Evolutionary conservation across 495 filamentous ascomycete species (phyloP).

Genomic region (Cenococcum geophilum): DNA sequence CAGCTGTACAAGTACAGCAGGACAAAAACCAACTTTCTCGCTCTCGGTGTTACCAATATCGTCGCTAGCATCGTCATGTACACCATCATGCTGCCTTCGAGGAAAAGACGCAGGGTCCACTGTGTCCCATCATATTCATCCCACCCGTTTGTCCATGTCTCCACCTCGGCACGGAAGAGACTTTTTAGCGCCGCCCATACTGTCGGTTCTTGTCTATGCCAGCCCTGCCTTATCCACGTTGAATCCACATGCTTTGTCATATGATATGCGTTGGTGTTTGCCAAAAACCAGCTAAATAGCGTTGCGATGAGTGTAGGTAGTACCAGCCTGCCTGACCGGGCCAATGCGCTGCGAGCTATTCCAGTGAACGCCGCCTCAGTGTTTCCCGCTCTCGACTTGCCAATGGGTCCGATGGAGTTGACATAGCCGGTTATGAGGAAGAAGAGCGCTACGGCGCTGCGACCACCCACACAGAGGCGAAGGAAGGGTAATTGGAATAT

Average conservation of each 20-base stretch:
- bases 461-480: slow-evolving; percentile 30
- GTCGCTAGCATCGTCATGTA: slow-evolving; percentile 34
- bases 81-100: slow-evolving; percentile 32
- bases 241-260: slow-evolving; percentile 33
- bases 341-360: slow-evolving; percentile 27
- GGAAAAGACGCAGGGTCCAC: slow-evolving; percentile 32
- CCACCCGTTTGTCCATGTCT: slow-evolving; percentile 33
- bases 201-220: slow-evolving; percentile 23
- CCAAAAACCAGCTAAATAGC: slow-evolving; percentile 31
- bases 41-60: slow-evolving; percentile 26
- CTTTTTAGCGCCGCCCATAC: slow-evolving; percentile 26
- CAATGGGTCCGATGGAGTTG: slow-evolving; percentile 32
- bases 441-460: slow-evolving; percentile 31
- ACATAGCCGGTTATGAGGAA: slow-evolving; percentile 36
- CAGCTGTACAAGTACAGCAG: slow-evolving; percentile 29
- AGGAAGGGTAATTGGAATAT: slow-evolving; percentile 33
- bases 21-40: slow-evolving; percentile 22
- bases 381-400: slow-evolving; percentile 28
- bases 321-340: slow-evolving; percentile 29
- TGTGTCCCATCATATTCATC: slow-evolving; percentile 34
- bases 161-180: slow-evolving; percentile 21
- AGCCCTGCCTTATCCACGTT: slow-evolving; percentile 34
- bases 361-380: slow-evolving; percentile 29
- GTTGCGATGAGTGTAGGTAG: slow-evolving; percentile 31
- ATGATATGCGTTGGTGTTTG: slow-evolving; percentile 29